A percentile compares a stretch with the other conserved stretches of the same genome.
Conservation (phyloP, 1,139 yeast genomes). For the Nakaseomyces sp. region DNA sequence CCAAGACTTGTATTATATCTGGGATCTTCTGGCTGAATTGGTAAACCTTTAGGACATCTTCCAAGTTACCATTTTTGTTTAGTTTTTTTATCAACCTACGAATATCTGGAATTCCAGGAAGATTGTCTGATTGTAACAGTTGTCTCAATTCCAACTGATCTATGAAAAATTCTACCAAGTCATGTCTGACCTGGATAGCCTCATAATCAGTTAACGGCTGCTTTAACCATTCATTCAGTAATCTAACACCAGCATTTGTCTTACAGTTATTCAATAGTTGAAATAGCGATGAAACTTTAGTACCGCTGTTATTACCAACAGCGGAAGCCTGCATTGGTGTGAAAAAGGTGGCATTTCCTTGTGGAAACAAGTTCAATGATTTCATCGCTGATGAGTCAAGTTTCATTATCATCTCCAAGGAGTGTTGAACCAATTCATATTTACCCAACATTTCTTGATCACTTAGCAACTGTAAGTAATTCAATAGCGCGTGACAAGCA, state of each 20-base stretch:
- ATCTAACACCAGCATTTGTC: constrained; percentile 74
- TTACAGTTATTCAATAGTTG: constrained; percentile 83
- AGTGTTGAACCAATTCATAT: constrained; percentile 53
- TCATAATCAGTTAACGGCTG: constrained; percentile 71
- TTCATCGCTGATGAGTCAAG: constrained; percentile 83
- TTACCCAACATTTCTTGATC: constrained; percentile 48
- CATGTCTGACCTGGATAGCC: constrained; percentile 59
- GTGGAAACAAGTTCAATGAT: constrained; percentile 80
- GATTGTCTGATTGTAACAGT: constrained; percentile 55
- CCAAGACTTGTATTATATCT: constrained; percentile 47
- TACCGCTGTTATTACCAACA: constrained; percentile 28
- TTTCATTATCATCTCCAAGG: constrained; percentile 70
- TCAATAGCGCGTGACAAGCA: constrained; percentile 28
- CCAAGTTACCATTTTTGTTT: constrained; percentile 49
- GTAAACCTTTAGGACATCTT: constrained; percentile 85
- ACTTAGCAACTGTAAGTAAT: constrained; percentile 53
- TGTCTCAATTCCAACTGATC: constrained; percentile 62
- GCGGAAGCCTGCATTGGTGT: constrained; percentile 16
- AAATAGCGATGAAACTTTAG: constrained; percentile 56
- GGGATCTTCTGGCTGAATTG: constrained; percentile 71
- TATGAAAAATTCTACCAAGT: constrained; percentile 62
- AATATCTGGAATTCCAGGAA: constrained; percentile 74
- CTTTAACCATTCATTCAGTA: constrained; percentile 88
- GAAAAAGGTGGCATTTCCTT: constrained; percentile 8
- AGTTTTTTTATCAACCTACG: constrained; percentile 64